Evolutionary conservation across 2,329 filamentous ascomycete species (phyloP), one percentile per base, ranked within the genome.

Genomic region (Neofusicoccum parvum): DNA sequence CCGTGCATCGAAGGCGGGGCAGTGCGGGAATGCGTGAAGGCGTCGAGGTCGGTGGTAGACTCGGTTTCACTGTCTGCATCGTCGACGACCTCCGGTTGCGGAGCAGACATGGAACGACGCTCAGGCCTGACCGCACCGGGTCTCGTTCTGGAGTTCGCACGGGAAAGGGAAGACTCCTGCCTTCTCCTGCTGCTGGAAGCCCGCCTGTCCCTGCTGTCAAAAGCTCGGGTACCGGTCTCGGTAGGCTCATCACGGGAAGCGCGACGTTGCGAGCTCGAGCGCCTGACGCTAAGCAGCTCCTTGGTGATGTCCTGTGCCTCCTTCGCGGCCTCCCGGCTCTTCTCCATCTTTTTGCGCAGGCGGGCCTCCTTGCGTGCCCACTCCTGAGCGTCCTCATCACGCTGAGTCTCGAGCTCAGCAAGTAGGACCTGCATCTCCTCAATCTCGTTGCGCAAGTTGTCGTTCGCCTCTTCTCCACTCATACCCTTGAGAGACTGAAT

Each of bases 361-460:
- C 72, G 70, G 3, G 67, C 67, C 68, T 78, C 75, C 45, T 71
- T 77, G 66, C 69, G 69, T 6, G 70, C 65, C 76, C 76, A 79
- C 32, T 69, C 69, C 60, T 73, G 71, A 9, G 72, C 69, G 15
- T 78, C 74, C 11, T 75, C 72, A 14, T 78, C 72, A 67, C 74
- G 72, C 64, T 78, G 72, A 17, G 73, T 70, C 41, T 74, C 70
- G 56, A 77, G 66, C 23, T 78, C 72, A 3, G 74, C 72, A 15
- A 81, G 71, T 63, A 80, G 75, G 7, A 72, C 66, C 12, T 77
- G 76, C 56, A 82, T 73, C 34, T 77, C 73, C 51, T 79, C 73
- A 43, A 81, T 81, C 59, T 80, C 77, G 1, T 75, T 51, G 36
- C 76, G 74, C 62, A 83, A 75, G 3, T 73, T 72, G 37, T 79